Evolutionary conservation across 139 green algal genomes (phyloP).

Genomic region (Chlamydomonas incerta): DNA sequence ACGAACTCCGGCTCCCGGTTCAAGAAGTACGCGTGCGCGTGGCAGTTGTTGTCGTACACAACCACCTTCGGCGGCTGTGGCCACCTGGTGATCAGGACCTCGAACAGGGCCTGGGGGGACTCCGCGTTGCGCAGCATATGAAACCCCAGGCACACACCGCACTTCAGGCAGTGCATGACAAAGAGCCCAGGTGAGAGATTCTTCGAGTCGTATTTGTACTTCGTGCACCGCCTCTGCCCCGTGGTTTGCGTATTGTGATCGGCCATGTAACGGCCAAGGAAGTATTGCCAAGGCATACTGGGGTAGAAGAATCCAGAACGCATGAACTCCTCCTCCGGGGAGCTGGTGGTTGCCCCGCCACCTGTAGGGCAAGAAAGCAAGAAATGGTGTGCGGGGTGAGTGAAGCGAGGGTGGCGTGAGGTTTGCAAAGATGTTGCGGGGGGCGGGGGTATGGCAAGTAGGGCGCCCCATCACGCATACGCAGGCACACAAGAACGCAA

Average conservation of each 20-base stretch:
- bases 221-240: not conserved
- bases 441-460: too few species aligned
- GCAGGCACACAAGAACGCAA: too few species aligned
- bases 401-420: too few species aligned
- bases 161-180: constrained; percentile 16
- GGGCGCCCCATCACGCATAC: too few species aligned
- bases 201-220: constrained; percentile 5
- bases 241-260: not conserved
- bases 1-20: not conserved
- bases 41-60: constrained; percentile 21
- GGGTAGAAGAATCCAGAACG: not conserved
- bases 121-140: not conserved
- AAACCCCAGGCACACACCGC: not conserved
- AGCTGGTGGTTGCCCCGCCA: not conserved
- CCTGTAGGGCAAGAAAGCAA: too few species aligned
- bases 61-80: not conserved
- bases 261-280: not conserved
- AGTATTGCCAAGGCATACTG: not conserved
- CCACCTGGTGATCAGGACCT: not conserved
- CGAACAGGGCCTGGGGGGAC: constrained; percentile 5
- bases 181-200: not conserved
- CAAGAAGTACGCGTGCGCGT: not conserved
- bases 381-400: too few species aligned
- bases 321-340: not conserved
- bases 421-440: too few species aligned